Percentiles rank a stretch among this genome's conserved stretches.
Evolutionary conservation across 305 asterid genomes (phyloP).

Genomic region (Solanum hybrid): DNA sequence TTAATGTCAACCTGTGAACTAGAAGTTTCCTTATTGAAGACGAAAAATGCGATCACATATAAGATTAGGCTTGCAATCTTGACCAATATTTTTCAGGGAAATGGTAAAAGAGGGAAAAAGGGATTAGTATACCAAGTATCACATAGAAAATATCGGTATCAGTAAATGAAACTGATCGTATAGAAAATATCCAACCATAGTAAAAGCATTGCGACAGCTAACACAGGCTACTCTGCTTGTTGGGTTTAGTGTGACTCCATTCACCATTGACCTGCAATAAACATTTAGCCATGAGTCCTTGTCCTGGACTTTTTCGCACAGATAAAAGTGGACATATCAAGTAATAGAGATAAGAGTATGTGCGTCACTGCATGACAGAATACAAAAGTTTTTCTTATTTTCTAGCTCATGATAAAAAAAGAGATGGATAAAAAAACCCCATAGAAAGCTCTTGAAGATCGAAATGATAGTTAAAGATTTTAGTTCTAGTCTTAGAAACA

Average conservation of each 20-base stretch:
- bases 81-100: constrained; percentile 6
- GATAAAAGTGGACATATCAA: not conserved
- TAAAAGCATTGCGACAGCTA: constrained; percentile 82
- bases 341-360: constrained; percentile 52
- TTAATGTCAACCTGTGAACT: constrained; percentile 33
- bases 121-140: not conserved
- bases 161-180: not conserved
- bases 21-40: constrained; percentile 38
- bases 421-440: not conserved
- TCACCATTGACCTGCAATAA: constrained; percentile 82
- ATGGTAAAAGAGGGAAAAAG: not conserved
- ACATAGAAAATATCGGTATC: not conserved
- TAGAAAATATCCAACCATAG: constrained; percentile 45
- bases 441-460: not conserved
- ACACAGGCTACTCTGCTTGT: constrained; percentile 77
- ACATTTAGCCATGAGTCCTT: not conserved
- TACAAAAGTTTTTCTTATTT: too few relatives aligned
- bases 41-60: constrained; percentile 56
- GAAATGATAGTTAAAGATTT: not conserved
- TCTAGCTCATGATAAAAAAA: too few relatives aligned
- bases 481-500: too few relatives aligned
- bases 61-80: constrained; percentile 81
- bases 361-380: too few relatives aligned
- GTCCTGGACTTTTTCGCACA: not conserved
- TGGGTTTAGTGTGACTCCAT: constrained; percentile 78